Base-by-base conservation (phyloP, 768 basidiomycete species). In the Fistulinella prunicolor region DNA sequence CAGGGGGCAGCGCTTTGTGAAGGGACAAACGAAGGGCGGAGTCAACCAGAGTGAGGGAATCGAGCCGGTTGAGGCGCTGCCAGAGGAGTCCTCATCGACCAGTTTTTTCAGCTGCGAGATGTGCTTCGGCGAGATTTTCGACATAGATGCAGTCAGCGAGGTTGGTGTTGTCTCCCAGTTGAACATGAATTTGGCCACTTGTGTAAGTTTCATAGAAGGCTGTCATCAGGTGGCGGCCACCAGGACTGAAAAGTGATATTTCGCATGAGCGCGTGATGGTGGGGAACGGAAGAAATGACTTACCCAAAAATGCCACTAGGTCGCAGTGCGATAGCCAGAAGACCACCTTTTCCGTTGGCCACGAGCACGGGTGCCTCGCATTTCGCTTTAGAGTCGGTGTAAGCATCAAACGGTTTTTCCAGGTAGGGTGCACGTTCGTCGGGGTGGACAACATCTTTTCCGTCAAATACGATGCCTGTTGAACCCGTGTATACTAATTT, bases 141-240 rank as follows among this genome's bases (percentile, higher is more conserved):
- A 98, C 92, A 63, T 97, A 97, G 6, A 94, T 96, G 82, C 87
- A 94, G 68, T 99, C 96, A 60, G 90, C 93, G 4, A 98, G 70
- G 65, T 98, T 98, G 54, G 78, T 83, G 70, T 97, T 97, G 70
- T 87, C 76, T 30, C 96, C 96, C 54, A 99, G 83, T 68, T 97
- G 94, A 75, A 91, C 88, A 56, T 89, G 84, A 0, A 91, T 93
- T 66, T 96, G 88, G n/a, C 83, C 81, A 36, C 82, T 78, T 59
- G 86, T 76, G 66, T 90, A 86, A 3, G 86, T 93, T 49, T 85
- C 72, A 64, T 82, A 83, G 29, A 95, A 72, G 16, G 89, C 90
- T 1, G 76, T 69, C 69, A 94, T 82, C 54, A 81, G 76, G 66
- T 96, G 94, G 9, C 90, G 81, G 61, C 97, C 96, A 5, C 95